Conservation (phyloP, 192 early-diverging fungal genomes). For the Backusella tuberculispora region DNA sequence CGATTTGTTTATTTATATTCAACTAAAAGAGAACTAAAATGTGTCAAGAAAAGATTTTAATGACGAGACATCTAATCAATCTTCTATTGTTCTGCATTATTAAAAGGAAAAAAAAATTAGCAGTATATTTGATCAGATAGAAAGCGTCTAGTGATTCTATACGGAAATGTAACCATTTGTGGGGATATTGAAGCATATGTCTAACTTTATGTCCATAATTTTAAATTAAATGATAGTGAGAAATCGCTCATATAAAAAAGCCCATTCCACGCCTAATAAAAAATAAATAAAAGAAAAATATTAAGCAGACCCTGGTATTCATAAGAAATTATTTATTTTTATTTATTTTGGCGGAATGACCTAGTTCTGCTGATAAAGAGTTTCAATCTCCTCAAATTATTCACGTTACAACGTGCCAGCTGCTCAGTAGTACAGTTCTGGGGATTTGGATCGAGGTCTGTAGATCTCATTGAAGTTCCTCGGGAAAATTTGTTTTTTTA, state of each 20-base stretch:
- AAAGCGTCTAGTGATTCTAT: background rate
- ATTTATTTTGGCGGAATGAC: background rate
- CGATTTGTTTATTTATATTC: background rate
- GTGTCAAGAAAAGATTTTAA: background rate
- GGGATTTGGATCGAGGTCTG: slow-evolving; percentile 9
- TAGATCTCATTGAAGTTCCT: background rate
- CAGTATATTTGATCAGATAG: background rate
- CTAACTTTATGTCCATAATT: background rate
- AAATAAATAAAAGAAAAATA: background rate
- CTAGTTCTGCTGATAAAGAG: background rate
- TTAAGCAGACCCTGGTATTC: background rate
- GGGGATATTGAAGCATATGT: background rate
- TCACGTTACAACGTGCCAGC: background rate
- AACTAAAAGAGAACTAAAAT: background rate
- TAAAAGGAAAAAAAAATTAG: background rate
- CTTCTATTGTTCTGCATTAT: background rate
- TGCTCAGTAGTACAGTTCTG: background rate
- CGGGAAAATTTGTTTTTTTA: slow-evolving; percentile 10
- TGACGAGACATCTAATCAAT: too few relatives aligned
- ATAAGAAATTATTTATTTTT: background rate
- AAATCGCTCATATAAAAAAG: background rate
- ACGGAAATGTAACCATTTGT: background rate
- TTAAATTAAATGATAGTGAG: background rate
- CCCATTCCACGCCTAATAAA: background rate
- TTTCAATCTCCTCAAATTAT: slow-evolving; percentile 2